Conservation (phyloP, 495 filamentous ascomycete species). For the Bryoglossum gracile region DNA sequence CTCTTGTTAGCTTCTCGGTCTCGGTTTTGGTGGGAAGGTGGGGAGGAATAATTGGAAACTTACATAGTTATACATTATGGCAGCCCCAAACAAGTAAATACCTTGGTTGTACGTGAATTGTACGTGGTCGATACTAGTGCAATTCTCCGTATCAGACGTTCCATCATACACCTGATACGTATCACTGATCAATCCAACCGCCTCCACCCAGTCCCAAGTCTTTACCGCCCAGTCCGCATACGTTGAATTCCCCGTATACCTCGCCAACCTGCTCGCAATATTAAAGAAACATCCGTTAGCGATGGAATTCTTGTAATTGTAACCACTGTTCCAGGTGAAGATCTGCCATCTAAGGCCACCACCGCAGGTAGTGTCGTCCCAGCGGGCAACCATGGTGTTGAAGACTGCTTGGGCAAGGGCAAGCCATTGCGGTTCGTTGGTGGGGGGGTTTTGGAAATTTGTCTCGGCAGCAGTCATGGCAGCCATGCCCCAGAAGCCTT, state of each 20-base stretch:
- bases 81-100: slow-evolving; percentile 62
- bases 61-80: slow-evolving; percentile 71
- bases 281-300: slow-evolving; percentile 81
- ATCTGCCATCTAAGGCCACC: slow-evolving; percentile 85
- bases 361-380: slow-evolving; percentile 59
- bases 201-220: slow-evolving; percentile 62
- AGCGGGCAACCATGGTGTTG: slow-evolving; percentile 59
- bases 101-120: slow-evolving; percentile 76
- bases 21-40: background rate
- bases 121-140: slow-evolving; percentile 50
- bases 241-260: slow-evolving; percentile 69
- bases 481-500: slow-evolving; percentile 67
- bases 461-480: slow-evolving; percentile 60
- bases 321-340: slow-evolving; percentile 69
- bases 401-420: slow-evolving; percentile 73
- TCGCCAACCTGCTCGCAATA: slow-evolving; percentile 65
- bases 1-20: slow-evolving; percentile 30
- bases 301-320: slow-evolving; percentile 71
- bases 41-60: slow-evolving; percentile 17
- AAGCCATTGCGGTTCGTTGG: slow-evolving; percentile 64
- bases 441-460: slow-evolving; percentile 60
- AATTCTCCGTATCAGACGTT: slow-evolving; percentile 53
- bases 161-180: slow-evolving; percentile 66
- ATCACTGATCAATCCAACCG: slow-evolving; percentile 53
- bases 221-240: slow-evolving; percentile 73